Conservation (phyloP, 78 protist species). For the Blattamonas nauphoetae region DNA sequence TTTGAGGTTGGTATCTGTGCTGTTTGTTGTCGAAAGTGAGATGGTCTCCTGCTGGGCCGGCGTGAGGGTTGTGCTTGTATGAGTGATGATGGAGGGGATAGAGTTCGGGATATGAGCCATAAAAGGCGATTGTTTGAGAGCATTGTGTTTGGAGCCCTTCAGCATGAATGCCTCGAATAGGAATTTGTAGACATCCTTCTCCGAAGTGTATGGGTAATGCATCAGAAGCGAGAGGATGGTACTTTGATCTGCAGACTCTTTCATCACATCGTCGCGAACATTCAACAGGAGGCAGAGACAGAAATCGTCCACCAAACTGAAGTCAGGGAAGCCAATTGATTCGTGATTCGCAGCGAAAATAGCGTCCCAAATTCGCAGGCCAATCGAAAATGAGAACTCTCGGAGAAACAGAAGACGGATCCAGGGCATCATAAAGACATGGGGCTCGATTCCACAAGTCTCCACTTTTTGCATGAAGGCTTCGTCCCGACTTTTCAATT, state of each 20-base stretch:
- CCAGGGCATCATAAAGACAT: conserved; percentile 1
- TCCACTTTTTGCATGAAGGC: background rate
- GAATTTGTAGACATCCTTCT: background rate
- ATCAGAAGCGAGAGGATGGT: background rate
- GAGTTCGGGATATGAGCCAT: no score
- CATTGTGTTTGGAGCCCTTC: no score
- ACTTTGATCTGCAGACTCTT: background rate
- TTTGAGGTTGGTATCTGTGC: no score
- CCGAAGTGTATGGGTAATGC: background rate
- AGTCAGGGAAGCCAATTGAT: background rate
- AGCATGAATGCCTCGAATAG: background rate
- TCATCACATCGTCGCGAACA: background rate
- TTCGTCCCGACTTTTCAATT: background rate
- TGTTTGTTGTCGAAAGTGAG: no score
- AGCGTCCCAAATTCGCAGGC: conserved; percentile 5
- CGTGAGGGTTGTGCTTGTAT: no score
- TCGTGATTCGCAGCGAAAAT: background rate
- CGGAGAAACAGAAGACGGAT: conserved; percentile 13
- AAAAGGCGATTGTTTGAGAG: no score
- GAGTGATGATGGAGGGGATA: no score
- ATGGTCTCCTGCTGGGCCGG: no score
- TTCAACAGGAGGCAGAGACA: background rate
- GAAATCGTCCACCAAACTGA: background rate
- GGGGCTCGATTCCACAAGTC: background rate
- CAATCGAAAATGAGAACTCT: background rate